Evolutionary conservation across 148 eudicot species (phyloP).

Genomic region (Camellia japonica): DNA sequence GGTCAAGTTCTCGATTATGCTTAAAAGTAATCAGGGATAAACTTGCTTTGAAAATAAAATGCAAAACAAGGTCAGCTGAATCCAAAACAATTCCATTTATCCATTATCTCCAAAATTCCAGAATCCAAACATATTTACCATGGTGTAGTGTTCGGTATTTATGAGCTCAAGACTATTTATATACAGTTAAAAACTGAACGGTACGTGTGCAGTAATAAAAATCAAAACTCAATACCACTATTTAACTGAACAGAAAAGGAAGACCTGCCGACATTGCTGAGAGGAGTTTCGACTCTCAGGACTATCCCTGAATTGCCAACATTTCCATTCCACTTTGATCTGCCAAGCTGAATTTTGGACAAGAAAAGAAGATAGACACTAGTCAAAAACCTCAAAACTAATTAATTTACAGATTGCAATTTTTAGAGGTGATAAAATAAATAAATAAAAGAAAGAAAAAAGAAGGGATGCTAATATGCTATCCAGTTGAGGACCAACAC

Average conservation of each 20-base stretch:
- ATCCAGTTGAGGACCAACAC: neutral
- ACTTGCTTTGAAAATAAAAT: neutral
- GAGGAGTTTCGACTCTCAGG: slow-evolving; percentile 76
- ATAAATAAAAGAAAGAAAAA: no score
- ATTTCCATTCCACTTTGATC: slow-evolving; percentile 98
- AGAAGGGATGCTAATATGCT: no score
- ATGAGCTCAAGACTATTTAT: slow-evolving; percentile 26
- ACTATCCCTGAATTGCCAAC: slow-evolving; percentile 83
- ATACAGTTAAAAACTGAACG: slow-evolving; percentile 24
- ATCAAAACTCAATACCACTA: slow-evolving; percentile 84
- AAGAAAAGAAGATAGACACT: neutral
- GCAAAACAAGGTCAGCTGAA: neutral
- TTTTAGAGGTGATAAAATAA: neutral
- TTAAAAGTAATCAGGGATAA: no score
- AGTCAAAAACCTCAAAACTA: neutral
- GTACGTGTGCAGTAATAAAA: neutral
- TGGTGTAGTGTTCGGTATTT: neutral
- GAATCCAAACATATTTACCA: neutral
- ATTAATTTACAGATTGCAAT: neutral
- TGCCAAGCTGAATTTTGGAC: slow-evolving; percentile 61
- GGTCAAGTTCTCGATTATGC: no score
- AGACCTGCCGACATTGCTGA: slow-evolving; percentile 63
- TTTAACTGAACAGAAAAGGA: slow-evolving; percentile 82
- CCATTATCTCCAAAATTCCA: slow-evolving; percentile 2
- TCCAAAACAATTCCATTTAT: neutral